Base-by-base conservation (phyloP, 176 grass and related monocot genomes). In the Carex littledalei region DNA sequence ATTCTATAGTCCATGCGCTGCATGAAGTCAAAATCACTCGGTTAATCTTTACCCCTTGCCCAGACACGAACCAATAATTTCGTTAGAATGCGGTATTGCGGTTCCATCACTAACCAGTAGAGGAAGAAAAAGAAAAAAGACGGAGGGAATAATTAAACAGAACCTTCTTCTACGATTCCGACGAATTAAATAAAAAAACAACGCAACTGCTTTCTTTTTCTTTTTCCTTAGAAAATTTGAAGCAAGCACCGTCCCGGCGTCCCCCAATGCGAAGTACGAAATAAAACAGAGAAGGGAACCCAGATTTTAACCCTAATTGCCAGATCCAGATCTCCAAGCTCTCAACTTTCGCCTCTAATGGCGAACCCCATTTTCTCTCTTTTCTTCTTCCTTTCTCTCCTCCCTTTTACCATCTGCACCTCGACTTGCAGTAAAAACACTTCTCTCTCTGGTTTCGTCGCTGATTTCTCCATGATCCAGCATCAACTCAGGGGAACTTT, bases 401-500 rank as follows among this genome's bases (percentile, higher is more conserved):
- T 41, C 67, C 24, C 89, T 56, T 4, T 68, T n/a, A 52, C 69
- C 39, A 9, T 54, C 61, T 67, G 75, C 13, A 14, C 35, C 11
- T 3, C 83, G 32, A 17, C 82, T n/a, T 95, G 95, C 90, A 61
- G 16, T 0, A 50, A 29, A 63, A 95, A 94, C 86, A 92, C 91
- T 65, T 86, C 64, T 84, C 41, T 98, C 6, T 67, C n/a, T 8
- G 93, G 95, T 6, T 89, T 87, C 55, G 63, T 80, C 37, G 87
- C 83, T 50, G 91, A 98, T 84, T 91, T 98, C 15, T 18, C 32
- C 12, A 98, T 98, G 95, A 91, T 86, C 31, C 95, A 95, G 89
- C 93, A 98, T 85, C 95, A 98, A 84, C 91, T 98, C 52, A 91
- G 95, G 8, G 95, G 95, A 58, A 88, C 90, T 78, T 83, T 98